Percentiles rank a stretch among this genome's conserved stretches.
These are phyloP conservation scores for Zygosaccharomyces kombuchaensis DNA, from an alignment of 805 yeast genomes.

Conservation along the genomic window DNA sequence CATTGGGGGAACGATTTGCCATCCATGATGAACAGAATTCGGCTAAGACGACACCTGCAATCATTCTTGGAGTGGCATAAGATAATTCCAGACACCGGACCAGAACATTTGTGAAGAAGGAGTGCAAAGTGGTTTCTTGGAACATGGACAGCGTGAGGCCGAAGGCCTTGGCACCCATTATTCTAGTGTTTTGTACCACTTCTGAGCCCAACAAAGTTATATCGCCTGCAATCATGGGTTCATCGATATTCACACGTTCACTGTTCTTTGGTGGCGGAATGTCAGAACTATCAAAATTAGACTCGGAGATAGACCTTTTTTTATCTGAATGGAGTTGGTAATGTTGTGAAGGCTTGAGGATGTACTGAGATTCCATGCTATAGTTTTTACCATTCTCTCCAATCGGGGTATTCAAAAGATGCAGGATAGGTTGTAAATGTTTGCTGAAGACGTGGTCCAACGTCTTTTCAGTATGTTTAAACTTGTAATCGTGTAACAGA, in stretches of 20 bases:
- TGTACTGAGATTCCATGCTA: slow-evolving; percentile 68
- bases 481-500: slow-evolving; percentile 46
- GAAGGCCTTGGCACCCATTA: slow-evolving; percentile 68
- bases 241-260: slow-evolving; percentile 78
- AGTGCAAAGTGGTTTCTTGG: slow-evolving; percentile 37
- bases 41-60: slow-evolving; percentile 63
- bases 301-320: slow-evolving; percentile 31
- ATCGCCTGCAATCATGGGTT: slow-evolving; percentile 90
- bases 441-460: slow-evolving; percentile 51
- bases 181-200: slow-evolving; percentile 66
- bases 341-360: slow-evolving; percentile 66
- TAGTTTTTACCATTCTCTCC: slow-evolving; percentile 89
- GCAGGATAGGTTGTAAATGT: slow-evolving; percentile 58
- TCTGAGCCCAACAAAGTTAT: slow-evolving; percentile 77
- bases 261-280: slow-evolving; percentile 51
- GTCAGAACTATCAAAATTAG: slow-evolving; percentile 23
- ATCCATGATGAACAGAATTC: slow-evolving; percentile 49
- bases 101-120: slow-evolving; percentile 38
- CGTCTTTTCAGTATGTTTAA: slow-evolving; percentile 35
- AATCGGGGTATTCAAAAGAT: slow-evolving; percentile 84
- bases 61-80: slow-evolving; percentile 77
- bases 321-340: slow-evolving; percentile 33
- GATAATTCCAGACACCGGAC: slow-evolving; percentile 48
- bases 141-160: slow-evolving; percentile 61
- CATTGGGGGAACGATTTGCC: slow-evolving; percentile 9